Conservation (phyloP, 1,284 basidiomycete species). For the Cryptococcus deneoformans region DNA sequence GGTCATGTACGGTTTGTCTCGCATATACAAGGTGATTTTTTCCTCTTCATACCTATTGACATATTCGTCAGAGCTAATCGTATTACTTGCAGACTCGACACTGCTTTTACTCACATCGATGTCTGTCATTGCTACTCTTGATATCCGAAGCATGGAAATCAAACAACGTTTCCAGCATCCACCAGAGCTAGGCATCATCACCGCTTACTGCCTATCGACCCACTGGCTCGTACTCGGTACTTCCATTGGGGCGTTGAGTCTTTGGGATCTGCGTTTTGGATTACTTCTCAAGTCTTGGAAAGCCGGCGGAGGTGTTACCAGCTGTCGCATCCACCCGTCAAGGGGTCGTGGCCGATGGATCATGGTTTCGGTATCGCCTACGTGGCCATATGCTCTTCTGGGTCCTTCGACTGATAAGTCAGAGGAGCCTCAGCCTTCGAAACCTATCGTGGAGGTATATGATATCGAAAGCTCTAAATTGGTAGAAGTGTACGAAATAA, state of each 20-base stretch:
- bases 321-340: slow-evolving; percentile 68
- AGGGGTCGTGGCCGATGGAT: slow-evolving; percentile 77
- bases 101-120: slow-evolving; percentile 82
- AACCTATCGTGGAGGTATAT: slow-evolving; percentile 42
- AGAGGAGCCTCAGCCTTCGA: slow-evolving; percentile 1
- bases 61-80: not conserved
- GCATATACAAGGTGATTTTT: slow-evolving; percentile 33
- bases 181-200: slow-evolving; percentile 79
- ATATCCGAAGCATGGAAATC: slow-evolving; percentile 79
- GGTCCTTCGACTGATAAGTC: not conserved
- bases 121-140: slow-evolving; percentile 72
- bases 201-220: slow-evolving; percentile 72
- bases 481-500: slow-evolving; percentile 45
- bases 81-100: slow-evolving; percentile 35
- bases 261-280: slow-evolving; percentile 95
- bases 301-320: slow-evolving; percentile 58
- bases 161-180: slow-evolving; percentile 77
- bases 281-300: slow-evolving; percentile 85
- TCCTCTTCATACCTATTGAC: not conserved
- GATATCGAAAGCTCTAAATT: slow-evolving; percentile 49
- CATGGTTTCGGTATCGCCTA: slow-evolving; percentile 59
- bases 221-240: slow-evolving; percentile 89
- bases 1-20: slow-evolving; percentile 33
- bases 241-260: slow-evolving; percentile 70
- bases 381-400: not conserved